Evolutionary conservation across 2,329 filamentous ascomycete species (phyloP).

Genomic region (Venturia asperata): DNA sequence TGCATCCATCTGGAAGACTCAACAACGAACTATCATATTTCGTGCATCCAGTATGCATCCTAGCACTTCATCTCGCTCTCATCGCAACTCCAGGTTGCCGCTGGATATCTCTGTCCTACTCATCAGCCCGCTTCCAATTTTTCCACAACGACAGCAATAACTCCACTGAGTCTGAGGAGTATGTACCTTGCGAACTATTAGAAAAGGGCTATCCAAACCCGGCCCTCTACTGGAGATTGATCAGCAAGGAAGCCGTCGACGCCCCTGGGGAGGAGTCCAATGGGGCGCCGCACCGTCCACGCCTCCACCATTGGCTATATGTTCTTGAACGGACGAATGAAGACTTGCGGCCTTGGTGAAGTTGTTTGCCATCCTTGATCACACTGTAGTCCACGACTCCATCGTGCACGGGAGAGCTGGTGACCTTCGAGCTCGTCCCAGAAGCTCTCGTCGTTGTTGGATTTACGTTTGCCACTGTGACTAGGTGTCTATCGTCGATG

Average conservation of each 20-base stretch:
- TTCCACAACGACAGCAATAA: conserved; percentile 16
- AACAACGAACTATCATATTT: conserved; percentile 15
- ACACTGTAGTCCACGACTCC: too few relatives aligned
- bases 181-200: conserved; percentile 18
- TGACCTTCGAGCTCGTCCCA: background rate
- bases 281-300: conserved; percentile 30
- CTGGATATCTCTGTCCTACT: conserved; percentile 38
- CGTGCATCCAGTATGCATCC: conserved; percentile 34
- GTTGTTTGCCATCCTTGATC: background rate
- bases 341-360: background rate
- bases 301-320: conserved; percentile 35
- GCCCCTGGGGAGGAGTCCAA: conserved; percentile 23
- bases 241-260: conserved; percentile 30
- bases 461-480: too few relatives aligned
- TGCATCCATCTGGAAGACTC: background rate
- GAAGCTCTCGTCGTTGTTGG: background rate
- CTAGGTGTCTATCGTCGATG: too few relatives aligned
- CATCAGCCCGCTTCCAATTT: conserved; percentile 35
- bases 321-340: conserved; percentile 30
- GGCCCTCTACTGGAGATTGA: conserved; percentile 32
- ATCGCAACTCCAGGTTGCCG: conserved; percentile 31
- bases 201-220: conserved; percentile 34
- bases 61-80: conserved; percentile 36
- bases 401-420: too few relatives aligned
- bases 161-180: background rate